Conservation (phyloP, 2,329 filamentous ascomycete species). For the Tolypocladium amazonense region DNA sequence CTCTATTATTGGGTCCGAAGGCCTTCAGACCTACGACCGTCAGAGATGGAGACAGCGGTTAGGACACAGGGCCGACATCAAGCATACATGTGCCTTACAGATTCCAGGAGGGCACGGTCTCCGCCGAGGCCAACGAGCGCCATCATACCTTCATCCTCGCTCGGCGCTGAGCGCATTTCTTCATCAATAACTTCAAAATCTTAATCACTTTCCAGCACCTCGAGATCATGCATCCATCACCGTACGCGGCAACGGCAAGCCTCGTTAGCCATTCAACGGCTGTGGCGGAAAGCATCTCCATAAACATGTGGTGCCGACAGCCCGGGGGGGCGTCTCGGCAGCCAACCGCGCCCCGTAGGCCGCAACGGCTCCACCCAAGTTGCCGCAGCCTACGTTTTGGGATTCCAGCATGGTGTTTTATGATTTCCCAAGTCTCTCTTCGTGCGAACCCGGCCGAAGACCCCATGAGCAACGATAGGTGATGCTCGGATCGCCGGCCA, state of each 20-base stretch:
- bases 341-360: not conserved
- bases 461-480: not conserved
- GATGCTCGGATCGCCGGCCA: not conserved
- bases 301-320: not conserved
- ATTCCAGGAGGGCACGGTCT: not conserved
- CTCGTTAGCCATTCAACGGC: not conserved
- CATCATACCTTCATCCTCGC: not conserved
- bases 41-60: not conserved
- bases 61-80: not conserved
- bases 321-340: not conserved
- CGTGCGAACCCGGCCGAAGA: not conserved
- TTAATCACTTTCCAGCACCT: no score
- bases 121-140: not conserved
- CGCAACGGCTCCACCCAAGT: not conserved
- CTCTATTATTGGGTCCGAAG: not conserved
- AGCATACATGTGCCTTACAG: not conserved
- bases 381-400: not conserved
- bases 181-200: not conserved
- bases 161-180: not conserved
- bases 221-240: not conserved
- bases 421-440: not conserved
- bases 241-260: not conserved
- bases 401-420: not conserved
- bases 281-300: not conserved
- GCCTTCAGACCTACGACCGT: not conserved